A percentile compares a stretch with the other conserved stretches of the same genome.
Conservation (phyloP, 257 asterid genomes). For the Craterostigma plantagineum region DNA sequence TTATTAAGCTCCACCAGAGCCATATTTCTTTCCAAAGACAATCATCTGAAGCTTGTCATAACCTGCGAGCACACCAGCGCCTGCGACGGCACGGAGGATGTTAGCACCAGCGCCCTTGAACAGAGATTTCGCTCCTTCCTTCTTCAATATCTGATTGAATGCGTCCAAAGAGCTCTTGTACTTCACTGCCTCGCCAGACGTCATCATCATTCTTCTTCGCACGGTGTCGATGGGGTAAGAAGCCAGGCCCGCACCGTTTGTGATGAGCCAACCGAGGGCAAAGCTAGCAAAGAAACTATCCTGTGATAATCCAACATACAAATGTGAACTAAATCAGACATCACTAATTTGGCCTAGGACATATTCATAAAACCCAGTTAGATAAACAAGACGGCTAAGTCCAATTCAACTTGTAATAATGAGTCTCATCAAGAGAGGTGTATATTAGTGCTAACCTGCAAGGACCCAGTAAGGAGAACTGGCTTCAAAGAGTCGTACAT, state of each 20-base stretch:
- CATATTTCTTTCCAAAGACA: constrained; percentile 18
- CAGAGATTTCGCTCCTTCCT: constrained; percentile 16
- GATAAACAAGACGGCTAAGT: no score
- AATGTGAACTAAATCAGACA: no score
- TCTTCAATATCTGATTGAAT: constrained; percentile 16
- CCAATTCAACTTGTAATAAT: no score
- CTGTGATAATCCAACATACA: constrained; percentile 6
- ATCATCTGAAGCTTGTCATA: constrained; percentile 10
- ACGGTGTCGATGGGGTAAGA: constrained; percentile 15
- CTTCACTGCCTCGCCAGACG: constrained; percentile 16
- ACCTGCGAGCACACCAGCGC: constrained; percentile 24
- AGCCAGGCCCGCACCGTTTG: constrained; percentile 3
- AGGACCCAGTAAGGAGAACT: constrained; percentile 14
- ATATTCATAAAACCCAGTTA: no score
- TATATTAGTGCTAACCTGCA: constrained; percentile 8
- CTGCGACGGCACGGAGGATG: constrained; percentile 19
- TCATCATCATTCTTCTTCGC: constrained; percentile 17
- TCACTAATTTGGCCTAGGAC: no score
- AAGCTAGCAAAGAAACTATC: constrained; percentile 18
- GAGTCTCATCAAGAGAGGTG: no score
- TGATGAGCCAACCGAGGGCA: constrained; percentile 13
- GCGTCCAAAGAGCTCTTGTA: constrained; percentile 15
- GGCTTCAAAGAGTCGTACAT: constrained; percentile 29
- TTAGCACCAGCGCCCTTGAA: constrained; percentile 20
- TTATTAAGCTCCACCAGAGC: constrained; percentile 16